Evolutionary conservation across 208 protist genomes (phyloP).

Genomic region (Acanthamoeba castellanii): DNA sequence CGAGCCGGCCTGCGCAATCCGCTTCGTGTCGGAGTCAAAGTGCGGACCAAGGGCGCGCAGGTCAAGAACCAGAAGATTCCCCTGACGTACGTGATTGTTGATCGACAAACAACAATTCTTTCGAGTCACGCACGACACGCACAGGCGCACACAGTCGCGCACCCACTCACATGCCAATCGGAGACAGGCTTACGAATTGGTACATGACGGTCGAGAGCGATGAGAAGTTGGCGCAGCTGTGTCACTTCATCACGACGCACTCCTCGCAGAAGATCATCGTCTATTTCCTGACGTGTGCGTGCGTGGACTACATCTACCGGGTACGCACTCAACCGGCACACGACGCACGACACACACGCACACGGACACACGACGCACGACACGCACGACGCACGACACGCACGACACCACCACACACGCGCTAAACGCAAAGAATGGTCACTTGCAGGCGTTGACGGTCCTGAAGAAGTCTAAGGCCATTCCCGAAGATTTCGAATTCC

Average conservation of each 20-base stretch:
- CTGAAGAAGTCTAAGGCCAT: conserved; percentile 62
- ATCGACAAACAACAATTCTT: background rate
- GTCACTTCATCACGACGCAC: conserved; percentile 83
- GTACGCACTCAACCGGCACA: background rate
- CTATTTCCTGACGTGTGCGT: conserved; percentile 91
- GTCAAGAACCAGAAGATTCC: conserved; percentile 72
- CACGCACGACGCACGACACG: too few species aligned
- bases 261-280: conserved; percentile 88
- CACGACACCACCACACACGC: too few species aligned
- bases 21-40: conserved; percentile 80
- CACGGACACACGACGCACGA: background rate
- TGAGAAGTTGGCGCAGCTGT: conserved; percentile 85
- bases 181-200: conserved; percentile 84
- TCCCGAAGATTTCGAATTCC: conserved; percentile 70
- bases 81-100: background rate
- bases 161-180: too few species aligned
- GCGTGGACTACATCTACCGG: conserved; percentile 89
- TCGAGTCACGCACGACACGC: background rate
- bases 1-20: conserved; percentile 81
- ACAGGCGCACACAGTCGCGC: too few species aligned
- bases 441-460: background rate
- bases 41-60: conserved; percentile 48
- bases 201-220: conserved; percentile 82
- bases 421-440: too few species aligned
- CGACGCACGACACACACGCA: too few species aligned